A percentile compares a stretch with the other conserved stretches of the same genome.
Conservation (phyloP, 345 rosid species). For the Raphanus sativus region DNA sequence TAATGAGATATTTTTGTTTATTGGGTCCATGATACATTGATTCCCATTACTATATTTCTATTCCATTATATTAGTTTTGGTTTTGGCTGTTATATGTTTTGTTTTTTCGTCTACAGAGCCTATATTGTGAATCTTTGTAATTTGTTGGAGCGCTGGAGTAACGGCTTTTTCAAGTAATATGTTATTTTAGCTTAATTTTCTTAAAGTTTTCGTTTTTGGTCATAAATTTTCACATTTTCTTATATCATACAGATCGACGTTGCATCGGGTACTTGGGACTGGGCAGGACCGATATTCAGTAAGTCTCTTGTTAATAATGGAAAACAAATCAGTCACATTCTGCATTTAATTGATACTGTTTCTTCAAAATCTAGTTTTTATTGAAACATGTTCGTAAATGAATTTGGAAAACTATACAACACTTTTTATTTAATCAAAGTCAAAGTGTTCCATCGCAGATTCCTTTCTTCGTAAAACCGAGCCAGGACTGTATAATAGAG, state of each 20-base stretch:
- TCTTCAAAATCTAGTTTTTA: not conserved
- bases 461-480: constrained; percentile 70
- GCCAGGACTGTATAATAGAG: constrained; percentile 72
- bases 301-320: constrained; percentile 2
- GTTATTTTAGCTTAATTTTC: not conserved
- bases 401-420: not conserved
- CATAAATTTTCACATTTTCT: not conserved
- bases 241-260: constrained; percentile 58
- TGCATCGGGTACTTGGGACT: constrained; percentile 76
- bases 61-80: not conserved
- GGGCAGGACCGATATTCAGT: constrained; percentile 81
- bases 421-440: not conserved
- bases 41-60: not conserved
- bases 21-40: not conserved
- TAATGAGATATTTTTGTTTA: not conserved
- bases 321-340: not conserved
- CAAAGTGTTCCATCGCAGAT: constrained; percentile 44
- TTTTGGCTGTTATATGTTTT: not conserved
- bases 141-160: constrained; percentile 90
- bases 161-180: constrained; percentile 69
- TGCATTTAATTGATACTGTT: not conserved
- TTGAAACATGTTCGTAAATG: not conserved
- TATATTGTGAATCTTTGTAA: constrained; percentile 77
- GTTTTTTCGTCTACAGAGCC: constrained; percentile 12
- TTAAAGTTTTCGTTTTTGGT: not conserved